Percentiles rank a stretch among this genome's conserved stretches.
Evolutionary conservation across 805 yeast species (phyloP).

Genomic region (Metschnikowia orientalis): DNA sequence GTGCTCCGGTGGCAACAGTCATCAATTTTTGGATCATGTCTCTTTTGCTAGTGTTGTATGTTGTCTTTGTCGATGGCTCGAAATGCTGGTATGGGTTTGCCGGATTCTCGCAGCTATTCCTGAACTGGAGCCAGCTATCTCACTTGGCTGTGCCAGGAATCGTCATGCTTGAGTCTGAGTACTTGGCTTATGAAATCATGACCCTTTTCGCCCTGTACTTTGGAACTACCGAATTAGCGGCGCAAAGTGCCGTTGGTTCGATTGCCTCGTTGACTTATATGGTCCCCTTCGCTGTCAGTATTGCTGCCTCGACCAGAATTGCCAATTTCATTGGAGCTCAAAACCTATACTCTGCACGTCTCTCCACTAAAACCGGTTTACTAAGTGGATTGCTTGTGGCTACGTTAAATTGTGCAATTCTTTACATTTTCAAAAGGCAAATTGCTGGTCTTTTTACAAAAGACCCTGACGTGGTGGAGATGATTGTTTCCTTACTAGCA

Average conservation of each 20-base stretch:
- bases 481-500: conserved; percentile 49
- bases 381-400: conserved; percentile 29
- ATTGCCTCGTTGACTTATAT: conserved; percentile 42
- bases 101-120: conserved; percentile 33
- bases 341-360: conserved; percentile 34
- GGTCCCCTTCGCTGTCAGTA: conserved; percentile 45
- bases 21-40: conserved; percentile 42
- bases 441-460: conserved; percentile 58
- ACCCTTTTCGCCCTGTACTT: conserved; percentile 43
- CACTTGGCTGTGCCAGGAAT: conserved; percentile 43
- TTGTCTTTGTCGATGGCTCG: conserved; percentile 49
- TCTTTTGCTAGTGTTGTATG: conserved; percentile 33
- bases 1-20: conserved; percentile 42
- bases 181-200: conserved; percentile 44
- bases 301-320: conserved; percentile 41
- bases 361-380: conserved; percentile 32
- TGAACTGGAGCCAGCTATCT: conserved; percentile 33
- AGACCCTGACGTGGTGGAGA: conserved; percentile 51
- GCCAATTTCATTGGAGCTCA: conserved; percentile 44
- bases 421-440: conserved; percentile 44
- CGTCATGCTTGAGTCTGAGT: conserved; percentile 43
- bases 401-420: conserved; percentile 37
- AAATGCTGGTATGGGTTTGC: conserved; percentile 66
- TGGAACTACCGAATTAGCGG: conserved; percentile 48
- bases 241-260: conserved; percentile 48